Conservation (phyloP, 2,329 filamentous ascomycete species). For the Dactylellina parvicollis region DNA sequence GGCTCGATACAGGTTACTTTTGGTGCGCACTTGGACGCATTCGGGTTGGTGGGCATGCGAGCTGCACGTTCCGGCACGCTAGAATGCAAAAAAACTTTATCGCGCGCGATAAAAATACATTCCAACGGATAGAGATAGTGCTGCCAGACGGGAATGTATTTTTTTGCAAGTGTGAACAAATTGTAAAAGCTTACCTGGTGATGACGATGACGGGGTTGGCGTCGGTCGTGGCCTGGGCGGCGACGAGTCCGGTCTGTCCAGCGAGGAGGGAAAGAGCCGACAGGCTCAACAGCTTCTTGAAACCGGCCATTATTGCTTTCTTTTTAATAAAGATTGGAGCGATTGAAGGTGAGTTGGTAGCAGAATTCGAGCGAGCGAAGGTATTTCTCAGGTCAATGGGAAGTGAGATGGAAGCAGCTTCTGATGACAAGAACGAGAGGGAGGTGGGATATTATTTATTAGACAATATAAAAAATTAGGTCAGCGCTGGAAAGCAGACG, state of each 20-base stretch:
- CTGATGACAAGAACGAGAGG: neutral
- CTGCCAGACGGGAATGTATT: neutral
- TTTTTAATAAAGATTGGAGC: neutral
- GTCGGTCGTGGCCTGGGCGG: slow-evolving; percentile 30
- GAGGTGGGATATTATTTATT: neutral
- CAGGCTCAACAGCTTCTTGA: slow-evolving; percentile 34
- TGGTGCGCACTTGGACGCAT: neutral
- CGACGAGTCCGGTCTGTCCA: neutral
- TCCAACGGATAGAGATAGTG: neutral
- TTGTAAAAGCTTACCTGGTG: slow-evolving; percentile 29
- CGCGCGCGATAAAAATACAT: neutral
- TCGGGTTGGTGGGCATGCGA: neutral
- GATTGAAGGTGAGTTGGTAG: slow-evolving; percentile 3
- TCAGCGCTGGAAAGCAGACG: neutral
- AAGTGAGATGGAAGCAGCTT: neutral
- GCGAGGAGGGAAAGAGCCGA: slow-evolving; percentile 15
- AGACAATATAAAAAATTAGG: neutral
- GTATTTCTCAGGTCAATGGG: neutral
- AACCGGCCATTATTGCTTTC: slow-evolving; percentile 21
- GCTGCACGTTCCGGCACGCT: neutral
- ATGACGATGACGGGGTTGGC: slow-evolving; percentile 38
- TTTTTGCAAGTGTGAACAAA: neutral
- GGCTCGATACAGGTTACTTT: neutral
- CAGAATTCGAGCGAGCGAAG: slow-evolving; percentile 15
- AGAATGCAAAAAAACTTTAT: neutral